Conservation (phyloP, 2,329 filamentous ascomycete genomes). For the Nectriaceae sp. region DNA sequence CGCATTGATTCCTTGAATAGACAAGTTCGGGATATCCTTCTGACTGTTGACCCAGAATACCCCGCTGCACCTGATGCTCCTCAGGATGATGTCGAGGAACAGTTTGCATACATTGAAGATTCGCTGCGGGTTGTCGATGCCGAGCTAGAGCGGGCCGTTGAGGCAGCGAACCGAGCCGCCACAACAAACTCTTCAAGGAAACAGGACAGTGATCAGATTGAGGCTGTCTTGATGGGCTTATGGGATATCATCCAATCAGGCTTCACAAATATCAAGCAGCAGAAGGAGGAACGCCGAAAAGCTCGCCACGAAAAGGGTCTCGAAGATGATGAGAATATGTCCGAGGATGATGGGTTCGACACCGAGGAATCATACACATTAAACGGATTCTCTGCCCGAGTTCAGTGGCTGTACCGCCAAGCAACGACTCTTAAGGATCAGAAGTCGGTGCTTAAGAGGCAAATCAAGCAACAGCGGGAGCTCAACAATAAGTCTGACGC, state of each 20-base stretch:
- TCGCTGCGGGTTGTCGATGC: slow-evolving; percentile 54
- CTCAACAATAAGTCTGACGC: slow-evolving; percentile 85
- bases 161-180: slow-evolving; percentile 25
- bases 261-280: slow-evolving; percentile 56
- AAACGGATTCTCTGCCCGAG: slow-evolving; percentile 73
- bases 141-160: slow-evolving; percentile 40
- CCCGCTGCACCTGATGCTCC: slow-evolving; percentile 60
- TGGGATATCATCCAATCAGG: slow-evolving; percentile 58
- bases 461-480: slow-evolving; percentile 94
- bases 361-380: slow-evolving; percentile 68
- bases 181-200: slow-evolving; percentile 28
- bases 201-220: slow-evolving; percentile 52
- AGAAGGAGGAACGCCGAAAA: slow-evolving; percentile 54
- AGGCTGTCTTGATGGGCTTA: slow-evolving; percentile 52
- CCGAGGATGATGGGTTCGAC: slow-evolving; percentile 62
- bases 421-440: slow-evolving; percentile 82
- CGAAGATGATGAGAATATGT: slow-evolving; percentile 57
- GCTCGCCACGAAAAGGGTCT: slow-evolving; percentile 58
- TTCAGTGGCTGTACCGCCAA: slow-evolving; percentile 77
- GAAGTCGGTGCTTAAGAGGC: slow-evolving; percentile 83
- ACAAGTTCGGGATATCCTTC: slow-evolving; percentile 62
- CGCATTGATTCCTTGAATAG: slow-evolving; percentile 65
- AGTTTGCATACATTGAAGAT: slow-evolving; percentile 68
- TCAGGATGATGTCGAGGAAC: slow-evolving; percentile 62
- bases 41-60: slow-evolving; percentile 48